Base-by-base conservation (phyloP, 768 basidiomycete species). In the Sarcodon sp. region DNA sequence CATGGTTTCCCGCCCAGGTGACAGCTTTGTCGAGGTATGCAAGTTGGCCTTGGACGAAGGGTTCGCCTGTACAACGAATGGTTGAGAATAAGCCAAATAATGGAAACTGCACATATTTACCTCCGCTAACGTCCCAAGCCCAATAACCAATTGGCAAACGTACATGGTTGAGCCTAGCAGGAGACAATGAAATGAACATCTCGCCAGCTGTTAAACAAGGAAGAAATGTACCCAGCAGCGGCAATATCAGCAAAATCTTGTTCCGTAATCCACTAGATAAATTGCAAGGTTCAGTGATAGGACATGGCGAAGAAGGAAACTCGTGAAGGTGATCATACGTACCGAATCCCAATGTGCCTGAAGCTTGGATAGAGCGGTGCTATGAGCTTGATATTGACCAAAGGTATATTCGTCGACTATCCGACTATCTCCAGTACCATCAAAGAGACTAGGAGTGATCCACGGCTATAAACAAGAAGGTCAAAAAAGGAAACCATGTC, bases 111-210 rank as follows among this genome's bases (percentile, higher is more conserved):
- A 41, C 21, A 41, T 8, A 8, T 41, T 41, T 13, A 13, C 39
- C 39, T 41, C 13, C 69, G 16, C 75, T 72, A 33, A 89, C 78
- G 50, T 92, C 87, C 56, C 82, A 89, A 1, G 85, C 88, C 87
- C 87, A 93, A 61, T 87, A 94, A 10, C 89, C 91, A 38, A 93
- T 86, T 11, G 88, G 87, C 35, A 90, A 57, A 43, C 87, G 78
- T 47, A 90, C 82, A 61, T 88, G 86, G 58, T 88, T 90, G 47
- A 89, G 21, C 21, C 21, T 27, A 27, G 21, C 4, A 27, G 21
- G 4, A 27, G 4, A 27, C 2, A 27, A 27, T 27, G 21, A 27
- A 27, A 27, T 27, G 21, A 27, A 27, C 21, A 4, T 27, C 21
- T 27, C 21, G 21, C 21, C 21, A 27, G 4, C 21, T 27, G 4